These are phyloP conservation scores for Fusarium pseudocircinatum DNA, from an alignment of 2,329 filamentous ascomycete genomes.

Conservation along the genomic window DNA sequence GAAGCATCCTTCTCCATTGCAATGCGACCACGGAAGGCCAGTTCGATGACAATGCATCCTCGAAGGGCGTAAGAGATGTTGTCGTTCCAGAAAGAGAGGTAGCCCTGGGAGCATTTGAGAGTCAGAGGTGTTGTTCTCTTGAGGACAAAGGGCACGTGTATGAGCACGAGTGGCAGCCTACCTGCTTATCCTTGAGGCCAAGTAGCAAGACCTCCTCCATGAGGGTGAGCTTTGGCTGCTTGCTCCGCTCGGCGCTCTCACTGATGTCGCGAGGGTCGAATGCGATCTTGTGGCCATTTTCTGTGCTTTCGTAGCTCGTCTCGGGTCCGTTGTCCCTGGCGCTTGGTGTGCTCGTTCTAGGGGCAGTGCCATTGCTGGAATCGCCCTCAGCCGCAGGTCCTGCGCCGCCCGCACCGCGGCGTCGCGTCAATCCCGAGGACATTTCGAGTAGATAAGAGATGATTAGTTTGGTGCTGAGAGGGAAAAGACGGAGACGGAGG, in stretches of 20 bases:
- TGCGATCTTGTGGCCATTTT: conserved; percentile 98
- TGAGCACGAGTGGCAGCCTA: conserved; percentile 51
- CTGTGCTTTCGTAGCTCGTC: conserved; percentile 90
- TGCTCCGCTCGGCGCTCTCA: conserved; percentile 94
- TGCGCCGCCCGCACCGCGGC: conserved; percentile 77
- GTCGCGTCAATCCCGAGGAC: conserved; percentile 67
- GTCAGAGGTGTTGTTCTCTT: conserved; percentile 7
- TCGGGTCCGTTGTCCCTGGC: conserved; percentile 66
- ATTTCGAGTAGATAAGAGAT: conserved; percentile 29
- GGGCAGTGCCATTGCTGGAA: conserved; percentile 59
- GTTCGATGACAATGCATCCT: conserved; percentile 97
- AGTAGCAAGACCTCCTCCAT: conserved; percentile 98
- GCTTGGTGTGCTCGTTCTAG: conserved; percentile 67
- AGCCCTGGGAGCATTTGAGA: conserved; percentile 70
- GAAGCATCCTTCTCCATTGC: conserved; percentile 98
- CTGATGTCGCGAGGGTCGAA: conserved; percentile 97
- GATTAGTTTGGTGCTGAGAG: conserved; percentile 6
- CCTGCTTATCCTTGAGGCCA: conserved; percentile 98
- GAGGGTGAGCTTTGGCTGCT: conserved; percentile 96
- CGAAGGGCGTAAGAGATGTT: conserved; percentile 98
- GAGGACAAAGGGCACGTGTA: conserved; percentile 20
- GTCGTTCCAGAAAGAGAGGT: conserved; percentile 99
- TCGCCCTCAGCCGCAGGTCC: conserved; percentile 65
- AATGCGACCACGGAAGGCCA: conserved; percentile 94
- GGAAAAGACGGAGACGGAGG: conserved; percentile 19